Percentiles rank a stretch among this genome's conserved stretches.
Evolutionary conservation across 73 alveolate genomes (phyloP).

Genomic region (Stentor coeruleus): DNA sequence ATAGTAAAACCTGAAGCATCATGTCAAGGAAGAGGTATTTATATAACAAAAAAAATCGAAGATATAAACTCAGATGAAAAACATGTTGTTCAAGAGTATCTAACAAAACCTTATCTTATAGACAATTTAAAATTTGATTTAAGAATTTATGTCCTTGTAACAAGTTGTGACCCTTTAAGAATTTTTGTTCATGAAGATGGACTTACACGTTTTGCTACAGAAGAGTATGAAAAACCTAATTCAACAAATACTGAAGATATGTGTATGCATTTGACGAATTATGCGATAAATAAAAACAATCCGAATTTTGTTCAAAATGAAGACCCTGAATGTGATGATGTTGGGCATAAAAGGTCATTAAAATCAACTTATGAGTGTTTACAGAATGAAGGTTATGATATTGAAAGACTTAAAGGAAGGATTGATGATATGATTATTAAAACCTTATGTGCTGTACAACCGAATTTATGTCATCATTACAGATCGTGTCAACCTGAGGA

Average conservation of each 20-base stretch:
- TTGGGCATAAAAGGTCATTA: constrained; percentile 23
- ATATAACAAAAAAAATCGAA: constrained; percentile 27
- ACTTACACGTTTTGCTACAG: constrained; percentile 90
- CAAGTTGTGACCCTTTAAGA: constrained; percentile 79
- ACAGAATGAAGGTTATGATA: constrained; percentile 16
- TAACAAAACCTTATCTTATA: constrained; percentile 85
- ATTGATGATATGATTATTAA: constrained; percentile 27
- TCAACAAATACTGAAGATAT: constrained; percentile 58
- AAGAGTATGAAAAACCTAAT: constrained; percentile 74
- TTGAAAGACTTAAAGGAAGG: neutral
- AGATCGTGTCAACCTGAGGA: constrained; percentile 36
- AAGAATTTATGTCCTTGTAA: constrained; percentile 89
- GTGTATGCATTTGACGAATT: constrained; percentile 86
- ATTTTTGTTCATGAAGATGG: constrained; percentile 95
- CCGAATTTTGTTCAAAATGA: constrained; percentile 55
- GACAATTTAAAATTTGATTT: constrained; percentile 93
- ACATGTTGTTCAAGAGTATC: constrained; percentile 72
- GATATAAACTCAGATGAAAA: constrained; percentile 37
- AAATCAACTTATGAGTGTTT: neutral
- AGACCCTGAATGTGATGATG: constrained; percentile 28
- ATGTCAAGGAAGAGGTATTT: constrained; percentile 50
- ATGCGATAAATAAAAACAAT: constrained; percentile 78
- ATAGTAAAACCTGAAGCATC: constrained; percentile 38
- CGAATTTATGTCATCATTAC: constrained; percentile 17
- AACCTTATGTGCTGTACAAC: constrained; percentile 23